These are phyloP conservation scores for Phytopythium oedochilum DNA, from an alignment of 352 stramenopile genomes.

Conservation along the genomic window DNA sequence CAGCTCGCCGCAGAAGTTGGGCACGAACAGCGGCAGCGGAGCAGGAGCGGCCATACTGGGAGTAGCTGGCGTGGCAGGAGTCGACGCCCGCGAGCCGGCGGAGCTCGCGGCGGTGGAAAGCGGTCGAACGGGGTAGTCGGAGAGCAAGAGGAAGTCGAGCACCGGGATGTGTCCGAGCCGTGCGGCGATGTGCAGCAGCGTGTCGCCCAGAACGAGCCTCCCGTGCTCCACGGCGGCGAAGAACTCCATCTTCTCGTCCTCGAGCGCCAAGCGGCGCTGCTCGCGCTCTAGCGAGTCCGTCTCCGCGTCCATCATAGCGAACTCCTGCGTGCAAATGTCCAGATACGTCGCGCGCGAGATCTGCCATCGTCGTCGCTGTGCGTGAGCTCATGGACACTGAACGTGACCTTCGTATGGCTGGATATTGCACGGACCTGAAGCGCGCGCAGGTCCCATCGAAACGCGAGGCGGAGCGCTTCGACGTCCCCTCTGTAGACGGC, in stretches of 20 bases:
- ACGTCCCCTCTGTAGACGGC: slow-evolving; percentile 52
- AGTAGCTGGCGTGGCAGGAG: background rate
- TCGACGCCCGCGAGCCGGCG: background rate
- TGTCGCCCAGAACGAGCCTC: slow-evolving; percentile 60
- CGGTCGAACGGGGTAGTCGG: slow-evolving; percentile 24
- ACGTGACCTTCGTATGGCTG: background rate
- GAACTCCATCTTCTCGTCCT: slow-evolving; percentile 80
- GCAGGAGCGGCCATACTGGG: slow-evolving; percentile 1
- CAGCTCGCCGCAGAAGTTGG: slow-evolving; percentile 63
- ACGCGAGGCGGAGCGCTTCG: slow-evolving; percentile 30
- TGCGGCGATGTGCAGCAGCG: slow-evolving; percentile 65
- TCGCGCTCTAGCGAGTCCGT: slow-evolving; percentile 62
- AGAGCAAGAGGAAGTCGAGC: slow-evolving; percentile 62
- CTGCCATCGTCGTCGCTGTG: slow-evolving; percentile 8
- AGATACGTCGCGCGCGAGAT: slow-evolving; percentile 75
- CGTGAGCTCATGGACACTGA: background rate
- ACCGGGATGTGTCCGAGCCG: slow-evolving; percentile 43
- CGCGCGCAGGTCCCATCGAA: slow-evolving; percentile 32
- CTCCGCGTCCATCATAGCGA: slow-evolving; percentile 45
- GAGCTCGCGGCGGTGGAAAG: slow-evolving; percentile 6
- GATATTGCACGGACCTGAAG: slow-evolving; percentile 30
- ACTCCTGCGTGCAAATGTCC: slow-evolving; percentile 63
- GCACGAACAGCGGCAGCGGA: slow-evolving; percentile 31
- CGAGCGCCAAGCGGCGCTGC: slow-evolving; percentile 28
- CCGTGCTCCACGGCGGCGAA: slow-evolving; percentile 55